Evolutionary conservation across 1,284 basidiomycete species (phyloP), one percentile per base, ranked within the genome.

Genomic region (Quambalaria eucalypti): DNA sequence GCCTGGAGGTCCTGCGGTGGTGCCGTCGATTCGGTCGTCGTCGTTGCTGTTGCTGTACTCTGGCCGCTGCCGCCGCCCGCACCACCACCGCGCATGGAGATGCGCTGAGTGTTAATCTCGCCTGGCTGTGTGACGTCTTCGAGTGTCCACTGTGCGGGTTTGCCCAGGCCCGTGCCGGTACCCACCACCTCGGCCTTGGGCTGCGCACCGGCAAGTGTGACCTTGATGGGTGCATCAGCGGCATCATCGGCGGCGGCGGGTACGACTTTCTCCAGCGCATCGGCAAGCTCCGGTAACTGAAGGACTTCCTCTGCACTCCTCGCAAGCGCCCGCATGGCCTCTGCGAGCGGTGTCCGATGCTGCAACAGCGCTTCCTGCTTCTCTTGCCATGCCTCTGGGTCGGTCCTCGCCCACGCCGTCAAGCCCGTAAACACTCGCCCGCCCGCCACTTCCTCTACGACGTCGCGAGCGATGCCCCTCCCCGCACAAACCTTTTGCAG

Each of bases 341-440:
- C 8, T 33, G n/a, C n/a, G n/a, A n/a, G n/a, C n/a, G n/a, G n/a
- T 29, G 28, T n/a, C 50, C 28, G 48, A 14, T 23, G 21, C 28
- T 26, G 7, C 6, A 7, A 16, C 14, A 12, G 26, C 21, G n/a
- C 51, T n/a, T 36, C 23, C 23, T 55, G 14, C 21, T 25, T 12
- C 7, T 7, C 38, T 52, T 21, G 33, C 44, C 16, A 21, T 12
- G 42, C n/a, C 6, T 57, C 57, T 29, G 63, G 61, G 36, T 66
- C 70, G 49, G 66, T 69, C 30, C 70, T 54, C 23, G 62, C 62
- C 65, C 74, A 78, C 19, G 77, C 77, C 19, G 66, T 66, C 44
- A 78, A 60, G 16, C 78, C 78, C 0, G 77, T 78, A 65, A 75
- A 76, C n/a, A 79, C 78, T 21, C 78, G 56, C 1, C 78, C 78